Percentiles rank a stretch among this genome's conserved stretches.
These are phyloP conservation scores for Pestalotiopsis sp. DNA, from an alignment of 2,329 filamentous ascomycete genomes.

Conservation along the genomic window DNA sequence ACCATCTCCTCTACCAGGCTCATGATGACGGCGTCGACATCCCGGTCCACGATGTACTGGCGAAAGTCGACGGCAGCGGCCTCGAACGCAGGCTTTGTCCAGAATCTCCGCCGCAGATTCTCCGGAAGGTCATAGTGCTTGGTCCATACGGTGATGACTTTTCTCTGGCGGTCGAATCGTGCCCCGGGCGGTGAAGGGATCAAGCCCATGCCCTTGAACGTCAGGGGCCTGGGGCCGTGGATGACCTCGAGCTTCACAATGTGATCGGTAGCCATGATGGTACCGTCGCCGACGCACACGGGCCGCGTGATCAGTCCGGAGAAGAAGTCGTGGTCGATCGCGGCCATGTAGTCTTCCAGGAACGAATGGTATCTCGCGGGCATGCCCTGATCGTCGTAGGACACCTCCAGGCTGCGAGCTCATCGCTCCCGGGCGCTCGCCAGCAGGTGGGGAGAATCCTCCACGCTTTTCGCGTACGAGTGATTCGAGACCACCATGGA, in stretches of 20 bases:
- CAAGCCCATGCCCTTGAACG: background rate
- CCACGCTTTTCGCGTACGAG: background rate
- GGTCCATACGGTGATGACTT: background rate
- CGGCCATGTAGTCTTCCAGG: background rate
- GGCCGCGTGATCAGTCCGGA: background rate
- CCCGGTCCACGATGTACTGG: background rate
- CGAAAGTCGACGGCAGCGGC: background rate
- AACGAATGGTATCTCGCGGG: background rate
- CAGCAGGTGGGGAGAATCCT: background rate
- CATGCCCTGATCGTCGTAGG: background rate
- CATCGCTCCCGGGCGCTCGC: background rate
- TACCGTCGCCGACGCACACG: background rate
- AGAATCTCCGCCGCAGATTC: background rate
- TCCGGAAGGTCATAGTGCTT: background rate
- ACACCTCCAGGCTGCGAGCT: background rate
- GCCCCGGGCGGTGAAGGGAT: background rate
- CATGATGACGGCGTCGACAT: background rate
- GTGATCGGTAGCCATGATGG: background rate
- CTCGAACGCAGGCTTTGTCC: background rate
- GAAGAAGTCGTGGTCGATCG: background rate
- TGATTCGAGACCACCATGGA: background rate
- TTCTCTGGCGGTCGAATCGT: background rate
- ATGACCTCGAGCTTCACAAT: background rate
- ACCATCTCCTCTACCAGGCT: background rate
- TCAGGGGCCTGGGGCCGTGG: background rate